phyloP scores from a whole-genome alignment of 1,284 basidiomycete species.

The Butyriboletus appendiculatus region DNA sequence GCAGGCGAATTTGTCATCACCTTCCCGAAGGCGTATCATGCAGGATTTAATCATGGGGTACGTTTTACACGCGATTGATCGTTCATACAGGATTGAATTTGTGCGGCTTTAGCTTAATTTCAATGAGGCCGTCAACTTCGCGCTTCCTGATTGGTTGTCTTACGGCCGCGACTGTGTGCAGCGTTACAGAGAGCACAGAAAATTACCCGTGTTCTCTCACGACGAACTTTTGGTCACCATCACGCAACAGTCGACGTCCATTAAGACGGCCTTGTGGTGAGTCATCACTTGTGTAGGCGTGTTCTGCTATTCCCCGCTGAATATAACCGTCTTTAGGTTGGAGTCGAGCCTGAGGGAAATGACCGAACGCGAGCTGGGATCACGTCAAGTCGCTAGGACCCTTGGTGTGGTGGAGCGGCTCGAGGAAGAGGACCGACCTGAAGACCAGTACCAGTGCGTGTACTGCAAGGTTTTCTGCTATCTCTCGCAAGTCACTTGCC shows the following conservation, averaged over 20 bases:
- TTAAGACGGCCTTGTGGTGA: conserved; percentile 91
- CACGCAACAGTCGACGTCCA: conserved; percentile 90
- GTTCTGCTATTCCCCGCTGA: conserved; percentile 16
- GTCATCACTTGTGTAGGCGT: conserved; percentile 32
- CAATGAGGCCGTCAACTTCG: conserved; percentile 99
- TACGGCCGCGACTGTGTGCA: conserved; percentile 86
- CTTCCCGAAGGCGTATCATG: conserved; percentile 98
- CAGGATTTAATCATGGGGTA: conserved; percentile 98
- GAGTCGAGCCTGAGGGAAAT: conserved; percentile 85
- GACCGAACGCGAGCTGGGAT: conserved; percentile 80
- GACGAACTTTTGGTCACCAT: conserved; percentile 96
- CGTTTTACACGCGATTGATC: conserved; percentile 39
- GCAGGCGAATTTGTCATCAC: conserved; percentile 98
- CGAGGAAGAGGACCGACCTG: conserved; percentile 80
- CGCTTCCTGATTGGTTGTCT: conserved; percentile 93
- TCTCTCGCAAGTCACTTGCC: conserved; percentile 87
- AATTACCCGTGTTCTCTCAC: conserved; percentile 97
- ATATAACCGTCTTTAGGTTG: conserved; percentile 56
- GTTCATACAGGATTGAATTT: conserved; percentile 26
- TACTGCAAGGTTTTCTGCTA: conserved; percentile 96
- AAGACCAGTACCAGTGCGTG: conserved; percentile 94
- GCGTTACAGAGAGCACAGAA: conserved; percentile 87
- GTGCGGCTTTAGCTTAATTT: conserved; percentile 78
- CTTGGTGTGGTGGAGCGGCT: conserved; percentile 67
- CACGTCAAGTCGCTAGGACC: conserved; percentile 62